Conservation (phyloP, 2,329 filamentous ascomycete species). For the Decorospora gaudefroyi region DNA sequence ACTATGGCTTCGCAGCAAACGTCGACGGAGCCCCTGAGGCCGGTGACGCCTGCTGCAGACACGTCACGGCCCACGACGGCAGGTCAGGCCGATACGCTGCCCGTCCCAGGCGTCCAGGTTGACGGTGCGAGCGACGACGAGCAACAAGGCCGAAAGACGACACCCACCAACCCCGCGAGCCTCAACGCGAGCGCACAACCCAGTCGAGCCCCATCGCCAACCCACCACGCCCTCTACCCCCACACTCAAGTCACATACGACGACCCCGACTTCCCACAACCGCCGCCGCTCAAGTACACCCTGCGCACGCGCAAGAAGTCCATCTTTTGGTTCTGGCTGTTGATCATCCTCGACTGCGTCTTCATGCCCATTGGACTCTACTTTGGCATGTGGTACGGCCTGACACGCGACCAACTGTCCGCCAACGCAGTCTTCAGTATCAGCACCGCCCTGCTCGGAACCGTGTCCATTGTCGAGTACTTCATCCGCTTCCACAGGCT, state of each 20-base stretch:
- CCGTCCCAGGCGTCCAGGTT: slow-evolving; percentile 28
- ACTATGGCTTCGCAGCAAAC: slow-evolving; percentile 36
- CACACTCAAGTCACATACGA: slow-evolving; percentile 50
- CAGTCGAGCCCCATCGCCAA: slow-evolving; percentile 38
- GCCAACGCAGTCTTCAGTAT: slow-evolving; percentile 60
- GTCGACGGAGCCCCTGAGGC: slow-evolving; percentile 40
- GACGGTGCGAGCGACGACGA: slow-evolving; percentile 25
- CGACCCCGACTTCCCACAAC: slow-evolving; percentile 49
- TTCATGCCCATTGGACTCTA: slow-evolving; percentile 64
- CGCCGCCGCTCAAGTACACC: slow-evolving; percentile 61
- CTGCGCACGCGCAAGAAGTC: slow-evolving; percentile 59
- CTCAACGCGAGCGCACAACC: slow-evolving; percentile 26
- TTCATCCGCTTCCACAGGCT: slow-evolving; percentile 55
- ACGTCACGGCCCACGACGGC: slow-evolving; percentile 16
- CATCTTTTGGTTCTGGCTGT: slow-evolving; percentile 62
- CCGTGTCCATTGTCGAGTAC: slow-evolving; percentile 60
- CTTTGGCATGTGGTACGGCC: slow-evolving; percentile 64
- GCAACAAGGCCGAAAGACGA: slow-evolving; percentile 17
- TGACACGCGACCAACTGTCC: slow-evolving; percentile 51
- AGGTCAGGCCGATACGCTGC: slow-evolving; percentile 17
- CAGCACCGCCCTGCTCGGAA: slow-evolving; percentile 58
- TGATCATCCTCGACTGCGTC: slow-evolving; percentile 63
- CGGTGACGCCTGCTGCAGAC: slow-evolving; percentile 18
- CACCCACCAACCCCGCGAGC: slow-evolving; percentile 12
- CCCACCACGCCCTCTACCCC: slow-evolving; percentile 43